Evolutionary conservation across 1,139 yeast genomes (phyloP).

Genomic region (Pichia sp.): DNA sequence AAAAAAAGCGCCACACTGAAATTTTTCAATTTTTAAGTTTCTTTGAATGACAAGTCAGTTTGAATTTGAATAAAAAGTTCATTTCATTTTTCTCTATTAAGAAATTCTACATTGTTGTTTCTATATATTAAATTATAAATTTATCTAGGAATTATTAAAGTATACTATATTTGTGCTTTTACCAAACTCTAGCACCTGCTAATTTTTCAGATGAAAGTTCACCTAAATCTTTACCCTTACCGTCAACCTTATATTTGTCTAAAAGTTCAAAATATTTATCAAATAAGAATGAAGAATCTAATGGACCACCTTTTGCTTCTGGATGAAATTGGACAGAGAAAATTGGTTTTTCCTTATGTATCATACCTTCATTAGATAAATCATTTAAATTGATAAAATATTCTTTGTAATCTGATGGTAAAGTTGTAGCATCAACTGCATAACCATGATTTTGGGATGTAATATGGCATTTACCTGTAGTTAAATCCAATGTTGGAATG

Average conservation of each 20-base stretch:
- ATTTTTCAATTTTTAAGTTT: too few relatives aligned
- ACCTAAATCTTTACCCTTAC: conserved; percentile 34
- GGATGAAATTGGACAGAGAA: conserved; percentile 98
- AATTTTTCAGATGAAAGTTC: conserved; percentile 70
- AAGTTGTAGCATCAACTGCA: conserved; percentile 81
- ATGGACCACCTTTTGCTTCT: conserved; percentile 98
- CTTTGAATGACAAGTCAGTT: too few relatives aligned
- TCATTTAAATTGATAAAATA: conserved; percentile 91
- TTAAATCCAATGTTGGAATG: conserved; percentile 87
- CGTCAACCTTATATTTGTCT: conserved; percentile 46
- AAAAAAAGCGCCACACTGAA: too few relatives aligned
- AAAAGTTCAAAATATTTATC: conserved; percentile 82
- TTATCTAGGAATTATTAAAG: too few relatives aligned
- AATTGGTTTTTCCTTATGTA: conserved; percentile 76
- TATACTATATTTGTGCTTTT: too few relatives aligned
- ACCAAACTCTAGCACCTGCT: conserved; percentile 74
- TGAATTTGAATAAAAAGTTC: too few relatives aligned
- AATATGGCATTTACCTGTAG: conserved; percentile 90
- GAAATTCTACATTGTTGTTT: too few relatives aligned
- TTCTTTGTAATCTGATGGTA: conserved; percentile 73
- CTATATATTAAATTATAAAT: too few relatives aligned
- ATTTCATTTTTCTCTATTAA: too few relatives aligned
- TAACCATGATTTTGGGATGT: conserved; percentile 98
- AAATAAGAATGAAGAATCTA: conserved; percentile 83
- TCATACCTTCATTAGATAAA: conserved; percentile 96